These are phyloP conservation scores for Colletotrichum graminicola DNA, from an alignment of 2,329 filamentous ascomycete genomes.

Conservation along the genomic window DNA sequence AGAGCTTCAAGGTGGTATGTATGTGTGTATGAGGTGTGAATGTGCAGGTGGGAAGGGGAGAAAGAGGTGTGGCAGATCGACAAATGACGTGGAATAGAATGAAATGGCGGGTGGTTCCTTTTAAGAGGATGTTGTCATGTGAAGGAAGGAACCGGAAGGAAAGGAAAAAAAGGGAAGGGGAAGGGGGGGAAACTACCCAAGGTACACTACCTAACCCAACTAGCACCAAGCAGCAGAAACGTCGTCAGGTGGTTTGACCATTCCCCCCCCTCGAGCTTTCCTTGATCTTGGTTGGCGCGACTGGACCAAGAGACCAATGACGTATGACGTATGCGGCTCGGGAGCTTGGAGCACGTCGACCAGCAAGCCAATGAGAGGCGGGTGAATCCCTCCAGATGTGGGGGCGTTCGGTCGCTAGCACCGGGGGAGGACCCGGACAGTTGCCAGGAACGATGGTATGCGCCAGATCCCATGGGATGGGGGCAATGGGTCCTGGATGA, in stretches of 20 bases:
- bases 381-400: conserved; percentile 1
- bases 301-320: conserved; percentile 30
- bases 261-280: conserved; percentile 29
- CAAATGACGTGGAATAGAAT: conserved; percentile 30
- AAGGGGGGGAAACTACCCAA: background rate
- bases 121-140: conserved; percentile 38
- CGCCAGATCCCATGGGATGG: conserved; percentile 4
- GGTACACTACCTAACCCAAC: too few relatives aligned
- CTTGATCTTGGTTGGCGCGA: conserved; percentile 41
- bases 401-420: conserved; percentile 12
- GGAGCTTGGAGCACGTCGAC: conserved; percentile 38
- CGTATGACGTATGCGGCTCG: conserved; percentile 41
- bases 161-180: conserved; percentile 1
- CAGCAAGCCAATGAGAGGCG: conserved; percentile 22
- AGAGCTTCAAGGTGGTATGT: conserved; percentile 13
- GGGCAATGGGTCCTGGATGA: conserved; percentile 1
- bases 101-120: conserved; percentile 11
- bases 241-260: conserved; percentile 34
- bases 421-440: conserved; percentile 29
- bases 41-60: background rate
- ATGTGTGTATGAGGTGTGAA: conserved; percentile 13
- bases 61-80: conserved; percentile 34
- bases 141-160: conserved; percentile 35
- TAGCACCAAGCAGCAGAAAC: conserved; percentile 3
- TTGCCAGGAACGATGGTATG: conserved; percentile 35